Conservation (phyloP, 768 basidiomycete species). For the Podaxis rugospora region DNA sequence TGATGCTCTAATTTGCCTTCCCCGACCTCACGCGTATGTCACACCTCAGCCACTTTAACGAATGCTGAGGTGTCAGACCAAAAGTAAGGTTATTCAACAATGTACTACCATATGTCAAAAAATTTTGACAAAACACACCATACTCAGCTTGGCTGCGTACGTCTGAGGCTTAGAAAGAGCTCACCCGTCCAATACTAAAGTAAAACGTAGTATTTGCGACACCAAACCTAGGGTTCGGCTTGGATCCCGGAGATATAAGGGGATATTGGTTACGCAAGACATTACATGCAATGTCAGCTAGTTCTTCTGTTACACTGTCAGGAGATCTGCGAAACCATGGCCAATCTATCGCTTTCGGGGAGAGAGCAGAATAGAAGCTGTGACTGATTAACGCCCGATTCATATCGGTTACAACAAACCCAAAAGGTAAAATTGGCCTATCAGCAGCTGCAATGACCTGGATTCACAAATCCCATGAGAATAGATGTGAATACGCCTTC, state of each 20-base stretch:
- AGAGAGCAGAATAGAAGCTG: neutral
- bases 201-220: neutral
- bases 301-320: neutral
- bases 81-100: neutral
- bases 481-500: neutral
- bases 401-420: neutral
- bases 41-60: neutral
- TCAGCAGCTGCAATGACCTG: neutral
- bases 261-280: neutral
- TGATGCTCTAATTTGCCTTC: neutral
- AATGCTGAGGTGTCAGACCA: neutral
- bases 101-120: neutral
- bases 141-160: neutral
- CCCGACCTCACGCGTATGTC: neutral
- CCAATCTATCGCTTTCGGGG: neutral
- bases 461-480: neutral
- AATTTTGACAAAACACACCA: neutral
- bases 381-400: neutral
- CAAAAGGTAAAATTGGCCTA: slow-evolving; percentile 1
- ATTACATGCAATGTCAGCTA: neutral
- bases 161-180: neutral
- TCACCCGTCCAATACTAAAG: neutral
- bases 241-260: neutral
- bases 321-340: neutral
- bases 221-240: neutral